Percentiles rank a stretch among this genome's conserved stretches.
Conservation (phyloP, 768 basidiomycete species). For the Leccinellum rugosiceps region DNA sequence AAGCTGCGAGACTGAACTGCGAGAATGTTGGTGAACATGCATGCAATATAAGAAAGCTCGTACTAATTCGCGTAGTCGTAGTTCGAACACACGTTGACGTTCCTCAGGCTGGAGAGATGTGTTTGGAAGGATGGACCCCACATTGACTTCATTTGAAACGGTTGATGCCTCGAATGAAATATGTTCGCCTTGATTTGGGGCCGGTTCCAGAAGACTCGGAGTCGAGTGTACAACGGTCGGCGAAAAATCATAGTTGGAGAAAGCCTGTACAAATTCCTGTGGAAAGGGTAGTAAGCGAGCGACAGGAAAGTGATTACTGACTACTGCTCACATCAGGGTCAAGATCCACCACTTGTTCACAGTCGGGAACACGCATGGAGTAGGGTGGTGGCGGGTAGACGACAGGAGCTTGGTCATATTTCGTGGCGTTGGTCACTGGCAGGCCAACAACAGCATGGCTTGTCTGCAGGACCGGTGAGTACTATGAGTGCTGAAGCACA, state of each 20-base stretch:
- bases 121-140: neutral
- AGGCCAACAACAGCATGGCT: neutral
- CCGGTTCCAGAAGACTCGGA: too few relatives aligned
- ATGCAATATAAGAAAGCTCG: neutral
- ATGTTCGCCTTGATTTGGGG: neutral
- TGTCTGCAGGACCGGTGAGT: neutral
- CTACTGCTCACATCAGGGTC: neutral
- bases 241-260: too few relatives aligned
- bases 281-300: neutral
- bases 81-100: slow-evolving; percentile 1
- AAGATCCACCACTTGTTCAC: neutral
- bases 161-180: neutral
- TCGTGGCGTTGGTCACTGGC: neutral
- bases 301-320: too few relatives aligned
- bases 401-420: neutral
- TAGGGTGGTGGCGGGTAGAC: neutral
- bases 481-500: neutral
- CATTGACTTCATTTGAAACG: neutral
- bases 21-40: neutral
- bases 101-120: neutral
- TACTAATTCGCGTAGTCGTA: neutral
- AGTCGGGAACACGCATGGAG: too few relatives aligned
- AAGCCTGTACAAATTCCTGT: too few relatives aligned
- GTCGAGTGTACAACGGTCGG: too few relatives aligned
- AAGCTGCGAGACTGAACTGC: neutral